These are phyloP conservation scores for Houttuynia cordata DNA, from an alignment of 164 flowering plant species.

Conservation along the genomic window DNA sequence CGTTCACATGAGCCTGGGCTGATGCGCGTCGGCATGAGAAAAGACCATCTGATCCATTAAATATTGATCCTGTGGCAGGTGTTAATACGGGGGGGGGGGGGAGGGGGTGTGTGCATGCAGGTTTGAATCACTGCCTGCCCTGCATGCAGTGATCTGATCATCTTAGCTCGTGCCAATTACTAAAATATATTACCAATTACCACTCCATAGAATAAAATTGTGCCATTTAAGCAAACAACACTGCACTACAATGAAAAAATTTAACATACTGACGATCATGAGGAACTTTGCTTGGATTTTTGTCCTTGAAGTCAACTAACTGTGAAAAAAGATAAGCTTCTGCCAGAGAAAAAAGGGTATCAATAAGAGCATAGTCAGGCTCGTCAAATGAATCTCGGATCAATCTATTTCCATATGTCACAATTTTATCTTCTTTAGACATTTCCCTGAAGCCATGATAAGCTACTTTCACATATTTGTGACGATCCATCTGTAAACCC, in stretches of 20 bases:
- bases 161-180: too few species aligned
- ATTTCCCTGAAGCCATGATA: conserved; percentile 89
- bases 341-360: conserved; percentile 92
- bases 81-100: too few species aligned
- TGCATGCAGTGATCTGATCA: too few species aligned
- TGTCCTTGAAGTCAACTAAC: conserved; percentile 84
- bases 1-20: too few species aligned
- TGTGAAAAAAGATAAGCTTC: conserved; percentile 96
- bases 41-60: too few species aligned
- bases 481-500: conserved; percentile 80
- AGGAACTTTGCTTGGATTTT: conserved; percentile 60
- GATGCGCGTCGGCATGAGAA: too few species aligned
- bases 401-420: conserved; percentile 76
- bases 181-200: too few species aligned
- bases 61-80: too few species aligned
- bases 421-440: conserved; percentile 87
- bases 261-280: conserved; percentile 51
- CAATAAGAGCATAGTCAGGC: conserved; percentile 96
- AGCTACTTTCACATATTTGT: conserved; percentile 97
- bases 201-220: too few species aligned
- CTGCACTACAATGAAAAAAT: neutral
- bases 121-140: too few species aligned
- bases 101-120: too few species aligned
- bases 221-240: too few species aligned
- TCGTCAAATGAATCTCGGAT: conserved; percentile 91